Conservation (phyloP, 345 rosid genomes). For the thale cress (Arabidopsis thaliana) region TAIR10.1 NC_003076.8:19096501-19097000, state of each 20-base stretch:
- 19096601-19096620: slow-evolving; percentile 17
- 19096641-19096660: slow-evolving; percentile 98
- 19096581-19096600: slow-evolving; percentile 20
- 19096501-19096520: slow-evolving; percentile 99
- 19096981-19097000: slow-evolving; percentile 49
- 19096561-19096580: slow-evolving; percentile 23
- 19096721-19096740: slow-evolving; percentile 46
- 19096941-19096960: slow-evolving; percentile 95
- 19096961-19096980: slow-evolving; percentile 96
- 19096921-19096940: slow-evolving; percentile 93
- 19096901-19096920: slow-evolving; percentile 99
- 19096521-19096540: slow-evolving; percentile 99
- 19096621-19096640: slow-evolving; percentile 91
- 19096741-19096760: slow-evolving; percentile 37
- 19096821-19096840: slow-evolving; percentile 94
- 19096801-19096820: slow-evolving; percentile 99
- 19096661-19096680: slow-evolving; percentile 96
- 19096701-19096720: slow-evolving; percentile 98
- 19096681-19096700: slow-evolving; percentile 99
- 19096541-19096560: slow-evolving; percentile 32
- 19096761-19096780: slow-evolving; percentile 23
- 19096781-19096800: slow-evolving; percentile 48
- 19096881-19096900: slow-evolving; percentile 98
- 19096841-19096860: slow-evolving; percentile 92
- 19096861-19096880: slow-evolving; percentile 94